Evolutionary conservation across 352 stramenopile genomes (phyloP).

Genomic region (Pythium phragmitis): DNA sequence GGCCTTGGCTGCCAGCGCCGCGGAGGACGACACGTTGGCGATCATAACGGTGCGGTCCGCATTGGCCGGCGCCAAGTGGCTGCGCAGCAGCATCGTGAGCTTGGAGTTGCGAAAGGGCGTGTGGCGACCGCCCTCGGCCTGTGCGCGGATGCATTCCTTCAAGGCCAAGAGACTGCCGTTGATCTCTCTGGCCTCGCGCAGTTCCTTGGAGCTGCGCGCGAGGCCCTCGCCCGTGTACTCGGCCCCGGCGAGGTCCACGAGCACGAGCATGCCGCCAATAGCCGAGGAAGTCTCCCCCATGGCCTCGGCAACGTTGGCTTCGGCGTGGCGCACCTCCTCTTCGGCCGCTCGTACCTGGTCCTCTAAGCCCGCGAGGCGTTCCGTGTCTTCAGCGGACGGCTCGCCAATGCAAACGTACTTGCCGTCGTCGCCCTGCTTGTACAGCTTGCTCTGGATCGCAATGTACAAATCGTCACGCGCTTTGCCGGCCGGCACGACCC

Average conservation of each 20-base stretch:
- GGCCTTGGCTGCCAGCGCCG: conserved; percentile 26
- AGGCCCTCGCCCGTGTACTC: conserved; percentile 54
- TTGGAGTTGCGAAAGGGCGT: conserved; percentile 45
- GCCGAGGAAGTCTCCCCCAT: conserved; percentile 10
- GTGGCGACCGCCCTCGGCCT: conserved; percentile 23
- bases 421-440: conserved; percentile 27
- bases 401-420: conserved; percentile 28
- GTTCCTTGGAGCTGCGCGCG: conserved; percentile 24
- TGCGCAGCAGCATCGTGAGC: conserved; percentile 49
- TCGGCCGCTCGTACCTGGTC: conserved; percentile 26
- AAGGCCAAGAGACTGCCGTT: conserved; percentile 49
- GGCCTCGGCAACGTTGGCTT: conserved; percentile 24
- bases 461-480: conserved; percentile 51
- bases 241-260: conserved; percentile 52
- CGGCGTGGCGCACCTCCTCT: conserved; percentile 18
- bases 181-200: conserved; percentile 35
- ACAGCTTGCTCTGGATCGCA: conserved; percentile 44
- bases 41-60: conserved; percentile 41
- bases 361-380: conserved; percentile 27
- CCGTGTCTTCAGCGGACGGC: conserved; percentile 25
- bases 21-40: conserved; percentile 40
- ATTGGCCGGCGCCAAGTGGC: conserved; percentile 29
- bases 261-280: conserved; percentile 40
- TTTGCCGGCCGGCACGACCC: conserved; percentile 44
- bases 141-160: conserved; percentile 50